A percentile compares a stretch with the other conserved stretches of the same genome.
Conservation (phyloP, 768 basidiomycete genomes). For the Cyclocybe cylindracea region DNA sequence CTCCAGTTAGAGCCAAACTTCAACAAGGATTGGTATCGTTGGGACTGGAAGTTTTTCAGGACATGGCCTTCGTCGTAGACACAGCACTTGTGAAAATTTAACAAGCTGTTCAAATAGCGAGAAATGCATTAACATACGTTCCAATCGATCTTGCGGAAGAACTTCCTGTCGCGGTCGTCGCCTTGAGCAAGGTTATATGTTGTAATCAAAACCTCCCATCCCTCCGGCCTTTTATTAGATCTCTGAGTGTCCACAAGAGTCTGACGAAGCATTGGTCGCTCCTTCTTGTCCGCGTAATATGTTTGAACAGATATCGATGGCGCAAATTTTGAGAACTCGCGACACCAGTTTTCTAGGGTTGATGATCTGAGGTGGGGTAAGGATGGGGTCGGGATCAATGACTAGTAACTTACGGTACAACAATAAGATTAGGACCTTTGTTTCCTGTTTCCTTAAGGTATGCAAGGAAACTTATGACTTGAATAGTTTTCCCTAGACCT, state of each 20-base stretch:
- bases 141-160: conserved; percentile 90
- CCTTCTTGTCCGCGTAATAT: conserved; percentile 93
- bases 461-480: conserved; percentile 97
- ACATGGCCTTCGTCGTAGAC: conserved; percentile 98
- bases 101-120: conserved; percentile 3
- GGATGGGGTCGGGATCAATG: neutral
- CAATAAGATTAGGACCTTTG: conserved; percentile 86
- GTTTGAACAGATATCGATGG: conserved; percentile 84
- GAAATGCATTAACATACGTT: conserved; percentile 60
- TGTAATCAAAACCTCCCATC: conserved; percentile 93
- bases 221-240: conserved; percentile 47
- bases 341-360: conserved; percentile 97
- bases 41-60: conserved; percentile 97
- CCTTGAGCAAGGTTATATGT: conserved; percentile 96
- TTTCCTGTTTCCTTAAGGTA: conserved; percentile 79
- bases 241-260: conserved; percentile 65
- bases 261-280: conserved; percentile 72
- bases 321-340: conserved; percentile 92
- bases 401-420: conserved; percentile 80
- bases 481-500: conserved; percentile 98
- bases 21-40: conserved; percentile 88
- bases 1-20: conserved; percentile 88
- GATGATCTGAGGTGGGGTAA: conserved; percentile 63
- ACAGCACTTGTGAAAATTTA: conserved; percentile 60
- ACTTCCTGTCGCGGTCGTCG: conserved; percentile 87